phyloP scores from a whole-genome alignment of 2,329 filamentous ascomycete genomes.

The Hypoxylon rubiginosum region DNA sequence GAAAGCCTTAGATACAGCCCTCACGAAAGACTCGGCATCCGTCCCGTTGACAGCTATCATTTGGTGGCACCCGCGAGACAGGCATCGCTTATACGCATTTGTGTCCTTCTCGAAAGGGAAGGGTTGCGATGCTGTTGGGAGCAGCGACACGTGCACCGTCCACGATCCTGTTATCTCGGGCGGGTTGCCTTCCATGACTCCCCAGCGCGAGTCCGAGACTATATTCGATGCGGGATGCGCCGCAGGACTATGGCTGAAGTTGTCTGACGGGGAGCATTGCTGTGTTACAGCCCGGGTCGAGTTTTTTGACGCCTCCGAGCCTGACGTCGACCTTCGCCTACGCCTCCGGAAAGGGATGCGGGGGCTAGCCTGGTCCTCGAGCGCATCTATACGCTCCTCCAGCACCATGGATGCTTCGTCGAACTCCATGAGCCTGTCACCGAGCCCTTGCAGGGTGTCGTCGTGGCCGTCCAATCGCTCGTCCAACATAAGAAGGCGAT shows the following conservation, averaged over 20 bases:
- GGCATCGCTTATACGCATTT: constrained; percentile 70
- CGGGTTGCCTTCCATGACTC: constrained; percentile 42
- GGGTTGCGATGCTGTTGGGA: constrained; percentile 66
- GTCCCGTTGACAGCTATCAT: constrained; percentile 67
- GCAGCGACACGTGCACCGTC: constrained; percentile 72
- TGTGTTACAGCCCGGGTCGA: constrained; percentile 30
- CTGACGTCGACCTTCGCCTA: constrained; percentile 47
- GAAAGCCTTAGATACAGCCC: constrained; percentile 65
- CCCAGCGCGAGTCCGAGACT: constrained; percentile 42
- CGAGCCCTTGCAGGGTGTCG: constrained; percentile 60
- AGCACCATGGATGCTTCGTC: constrained; percentile 64
- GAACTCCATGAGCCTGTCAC: constrained; percentile 63
- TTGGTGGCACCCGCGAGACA: constrained; percentile 71
- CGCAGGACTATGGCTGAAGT: constrained; percentile 21
- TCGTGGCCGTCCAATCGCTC: constrained; percentile 58
- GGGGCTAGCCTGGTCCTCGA: constrained; percentile 57
- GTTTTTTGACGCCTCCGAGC: constrained; percentile 48
- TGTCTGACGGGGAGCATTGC: constrained; percentile 11
- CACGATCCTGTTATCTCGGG: constrained; percentile 56
- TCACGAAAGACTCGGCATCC: constrained; percentile 63
- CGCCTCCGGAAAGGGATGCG: constrained; percentile 45
- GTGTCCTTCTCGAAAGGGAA: constrained; percentile 74
- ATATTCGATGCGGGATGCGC: constrained; percentile 28
- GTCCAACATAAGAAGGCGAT: constrained; percentile 56
- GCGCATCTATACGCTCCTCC: constrained; percentile 67